These are phyloP conservation scores for Dactylellina parvicollis DNA, from an alignment of 2,329 filamentous ascomycete species.

Conservation along the genomic window DNA sequence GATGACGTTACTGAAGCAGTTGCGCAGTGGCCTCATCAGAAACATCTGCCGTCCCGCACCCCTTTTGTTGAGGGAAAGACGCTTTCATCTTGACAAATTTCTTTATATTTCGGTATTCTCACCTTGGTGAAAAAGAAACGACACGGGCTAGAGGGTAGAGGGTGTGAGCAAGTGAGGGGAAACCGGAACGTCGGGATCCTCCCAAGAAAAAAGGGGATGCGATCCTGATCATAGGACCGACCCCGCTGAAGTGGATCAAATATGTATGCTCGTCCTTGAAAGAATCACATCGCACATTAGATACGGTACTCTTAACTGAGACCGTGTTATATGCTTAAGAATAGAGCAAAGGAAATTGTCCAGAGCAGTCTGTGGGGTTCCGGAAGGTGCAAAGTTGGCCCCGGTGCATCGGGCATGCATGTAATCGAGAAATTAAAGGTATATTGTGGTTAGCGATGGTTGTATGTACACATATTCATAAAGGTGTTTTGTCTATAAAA, in stretches of 20 bases:
- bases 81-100: slow-evolving; percentile 37
- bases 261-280: slow-evolving; percentile 12
- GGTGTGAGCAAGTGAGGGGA: slow-evolving; percentile 40
- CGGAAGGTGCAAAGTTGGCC: slow-evolving; percentile 28
- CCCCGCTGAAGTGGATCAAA: slow-evolving; percentile 48
- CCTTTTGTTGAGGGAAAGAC: slow-evolving; percentile 7
- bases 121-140: slow-evolving; percentile 28
- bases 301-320: slow-evolving; percentile 13
- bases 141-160: slow-evolving; percentile 32
- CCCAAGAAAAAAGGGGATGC: slow-evolving; percentile 51
- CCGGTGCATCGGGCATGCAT: slow-evolving; percentile 42
- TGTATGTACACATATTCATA: not conserved
- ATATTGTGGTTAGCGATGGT: not conserved
- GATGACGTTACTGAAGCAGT: slow-evolving; percentile 47
- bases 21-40: slow-evolving; percentile 45
- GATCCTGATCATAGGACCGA: slow-evolving; percentile 50
- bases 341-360: slow-evolving; percentile 34
- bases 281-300: slow-evolving; percentile 13
- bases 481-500: too few relatives aligned
- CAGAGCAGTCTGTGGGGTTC: slow-evolving; percentile 45
- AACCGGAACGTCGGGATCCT: slow-evolving; percentile 52
- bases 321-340: slow-evolving; percentile 28
- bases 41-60: slow-evolving; percentile 50
- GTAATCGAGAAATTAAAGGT: not conserved
- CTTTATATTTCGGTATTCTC: slow-evolving; percentile 22